A percentile compares a stretch with the other conserved stretches of the same genome.
phyloP scores from a whole-genome alignment of 2,329 filamentous ascomycete species.

The Sporothrix variecibatus region DNA sequence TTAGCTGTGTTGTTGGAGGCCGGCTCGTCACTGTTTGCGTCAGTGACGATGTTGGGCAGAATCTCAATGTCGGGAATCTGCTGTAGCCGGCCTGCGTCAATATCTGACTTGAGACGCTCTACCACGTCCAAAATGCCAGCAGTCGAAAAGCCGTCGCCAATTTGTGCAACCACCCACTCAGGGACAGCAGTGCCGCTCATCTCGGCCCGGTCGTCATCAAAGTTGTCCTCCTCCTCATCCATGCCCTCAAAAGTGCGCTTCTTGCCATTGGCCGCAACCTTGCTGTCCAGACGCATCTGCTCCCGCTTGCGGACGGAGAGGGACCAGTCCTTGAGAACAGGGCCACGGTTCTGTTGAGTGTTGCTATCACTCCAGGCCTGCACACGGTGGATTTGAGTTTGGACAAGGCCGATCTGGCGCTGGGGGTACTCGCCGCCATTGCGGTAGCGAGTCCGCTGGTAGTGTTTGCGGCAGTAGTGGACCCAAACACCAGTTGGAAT shows the following conservation, averaged over 20 bases:
- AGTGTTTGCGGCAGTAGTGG: slow-evolving; percentile 78
- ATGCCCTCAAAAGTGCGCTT: slow-evolving; percentile 41
- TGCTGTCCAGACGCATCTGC: slow-evolving; percentile 55
- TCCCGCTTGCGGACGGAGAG: slow-evolving; percentile 67
- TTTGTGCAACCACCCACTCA: slow-evolving; percentile 51
- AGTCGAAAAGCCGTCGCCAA: slow-evolving; percentile 52
- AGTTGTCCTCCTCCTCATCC: slow-evolving; percentile 38
- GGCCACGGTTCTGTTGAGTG: slow-evolving; percentile 39
- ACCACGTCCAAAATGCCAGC: slow-evolving; percentile 51
- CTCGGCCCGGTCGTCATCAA: slow-evolving; percentile 34
- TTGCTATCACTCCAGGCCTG: slow-evolving; percentile 63
- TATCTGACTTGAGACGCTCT: slow-evolving; percentile 47
- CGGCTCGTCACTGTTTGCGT: slow-evolving; percentile 24
- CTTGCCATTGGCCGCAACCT: slow-evolving; percentile 36
- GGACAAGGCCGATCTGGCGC: slow-evolving; percentile 64
- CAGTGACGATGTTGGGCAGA: slow-evolving; percentile 51
- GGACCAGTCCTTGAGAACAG: slow-evolving; percentile 60
- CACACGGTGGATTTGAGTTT: slow-evolving; percentile 63
- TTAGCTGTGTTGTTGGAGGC: slow-evolving; percentile 30
- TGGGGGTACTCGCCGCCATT: slow-evolving; percentile 61
- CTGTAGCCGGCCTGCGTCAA: slow-evolving; percentile 45
- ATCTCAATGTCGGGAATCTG: slow-evolving; percentile 62
- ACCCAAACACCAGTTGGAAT: slow-evolving; percentile 74
- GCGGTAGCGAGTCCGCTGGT: slow-evolving; percentile 74
- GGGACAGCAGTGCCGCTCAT: slow-evolving; percentile 48